phyloP scores from a whole-genome alignment of 2,329 filamentous ascomycete species.

The Xylaria sp. region DNA sequence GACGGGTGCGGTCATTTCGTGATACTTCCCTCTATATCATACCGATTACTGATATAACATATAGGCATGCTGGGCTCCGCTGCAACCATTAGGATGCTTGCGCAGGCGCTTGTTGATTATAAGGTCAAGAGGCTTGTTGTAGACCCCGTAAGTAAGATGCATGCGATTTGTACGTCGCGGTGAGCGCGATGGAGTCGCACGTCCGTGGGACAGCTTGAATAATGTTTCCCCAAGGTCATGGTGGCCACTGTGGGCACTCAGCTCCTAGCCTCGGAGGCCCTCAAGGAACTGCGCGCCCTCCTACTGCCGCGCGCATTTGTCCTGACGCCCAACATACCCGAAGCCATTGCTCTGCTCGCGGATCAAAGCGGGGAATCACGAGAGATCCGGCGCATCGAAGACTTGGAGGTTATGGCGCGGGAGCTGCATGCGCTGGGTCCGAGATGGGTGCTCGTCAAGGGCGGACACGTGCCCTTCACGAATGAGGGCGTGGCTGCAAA shows the following conservation, averaged over 20 bases:
- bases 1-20: conserved; percentile 56
- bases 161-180: not conserved
- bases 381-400: conserved; percentile 52
- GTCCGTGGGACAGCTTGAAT: not conserved
- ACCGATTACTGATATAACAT: not conserved
- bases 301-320: conserved; percentile 59
- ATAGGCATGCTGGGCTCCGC: conserved; percentile 81
- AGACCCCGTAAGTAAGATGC: conserved; percentile 58
- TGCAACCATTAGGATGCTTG: conserved; percentile 63
- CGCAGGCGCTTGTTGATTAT: conserved; percentile 55
- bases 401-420: conserved; percentile 64
- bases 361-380: conserved; percentile 36
- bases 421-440: conserved; percentile 64
- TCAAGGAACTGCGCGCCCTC: conserved; percentile 51
- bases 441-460: conserved; percentile 79
- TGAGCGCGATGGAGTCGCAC: not conserved
- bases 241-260: conserved; percentile 73
- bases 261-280: conserved; percentile 61
- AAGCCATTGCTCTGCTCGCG: conserved; percentile 17
- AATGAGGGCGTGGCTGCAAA: conserved; percentile 55
- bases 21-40: too few species aligned
- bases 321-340: conserved; percentile 21
- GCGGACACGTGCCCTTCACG: conserved; percentile 79
- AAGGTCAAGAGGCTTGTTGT: conserved; percentile 57
- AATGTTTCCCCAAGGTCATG: conserved; percentile 64